These are phyloP conservation scores for Aspergillus sp. DNA, from an alignment of 2,329 filamentous ascomycete species.

Conservation along the genomic window DNA sequence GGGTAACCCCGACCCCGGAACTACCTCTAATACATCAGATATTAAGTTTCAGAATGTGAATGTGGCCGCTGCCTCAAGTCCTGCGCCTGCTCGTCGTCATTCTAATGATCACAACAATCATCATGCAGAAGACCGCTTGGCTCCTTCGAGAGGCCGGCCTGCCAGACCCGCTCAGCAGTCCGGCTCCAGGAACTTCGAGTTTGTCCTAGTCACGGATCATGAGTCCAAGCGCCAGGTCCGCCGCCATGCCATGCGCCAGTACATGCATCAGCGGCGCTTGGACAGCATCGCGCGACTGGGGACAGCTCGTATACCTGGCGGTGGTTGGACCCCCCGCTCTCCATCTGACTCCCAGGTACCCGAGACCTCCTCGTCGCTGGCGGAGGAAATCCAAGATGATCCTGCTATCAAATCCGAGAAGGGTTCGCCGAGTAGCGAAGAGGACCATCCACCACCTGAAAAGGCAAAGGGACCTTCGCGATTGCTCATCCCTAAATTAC, in stretches of 20 bases:
- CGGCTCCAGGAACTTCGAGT: constrained; percentile 32
- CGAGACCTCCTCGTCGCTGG: constrained; percentile 11
- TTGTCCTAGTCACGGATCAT: constrained; percentile 36
- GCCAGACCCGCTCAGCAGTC: constrained; percentile 7
- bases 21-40: constrained; percentile 10
- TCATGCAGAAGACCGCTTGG: constrained; percentile 13
- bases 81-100: constrained; percentile 9
- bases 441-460: constrained; percentile 9
- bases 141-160: constrained; percentile 9
- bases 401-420: constrained; percentile 1
- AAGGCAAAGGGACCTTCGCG: constrained; percentile 10
- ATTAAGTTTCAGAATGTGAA: constrained; percentile 11
- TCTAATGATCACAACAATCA: constrained; percentile 15
- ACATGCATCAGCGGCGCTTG: constrained; percentile 36
- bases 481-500: constrained; percentile 13
- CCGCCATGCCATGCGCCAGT: constrained; percentile 40
- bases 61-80: not conserved
- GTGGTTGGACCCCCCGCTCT: constrained; percentile 26
- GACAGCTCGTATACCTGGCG: constrained; percentile 29
- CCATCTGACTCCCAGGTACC: constrained; percentile 9
- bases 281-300: constrained; percentile 36
- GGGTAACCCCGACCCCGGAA: constrained; percentile 18
- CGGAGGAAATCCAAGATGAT: constrained; percentile 17
- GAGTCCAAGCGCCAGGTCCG: constrained; percentile 37
- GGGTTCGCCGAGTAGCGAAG: constrained; percentile 12